A percentile compares a stretch with the other conserved stretches of the same genome.
These are phyloP conservation scores for Colletotrichum lindemuthianum DNA, from an alignment of 2,329 filamentous ascomycete species.

Conservation along the genomic window DNA sequence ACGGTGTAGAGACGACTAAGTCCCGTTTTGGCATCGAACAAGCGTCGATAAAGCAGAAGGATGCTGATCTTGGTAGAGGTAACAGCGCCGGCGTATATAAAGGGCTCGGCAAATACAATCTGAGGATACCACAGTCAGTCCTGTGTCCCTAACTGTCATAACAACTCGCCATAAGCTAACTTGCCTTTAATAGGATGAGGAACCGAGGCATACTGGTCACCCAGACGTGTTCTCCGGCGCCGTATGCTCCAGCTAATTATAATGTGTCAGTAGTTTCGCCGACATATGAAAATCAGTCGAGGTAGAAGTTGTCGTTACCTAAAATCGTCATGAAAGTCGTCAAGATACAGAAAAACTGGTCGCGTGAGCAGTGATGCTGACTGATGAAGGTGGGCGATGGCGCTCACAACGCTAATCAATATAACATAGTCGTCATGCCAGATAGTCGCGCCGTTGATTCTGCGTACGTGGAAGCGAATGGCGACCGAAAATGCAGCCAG, in stretches of 20 bases:
- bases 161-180: neutral
- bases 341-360: constrained; percentile 1
- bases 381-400: neutral
- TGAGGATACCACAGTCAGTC: neutral
- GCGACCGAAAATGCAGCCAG: constrained; percentile 14
- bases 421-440: constrained; percentile 19
- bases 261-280: neutral
- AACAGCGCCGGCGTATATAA: constrained; percentile 26
- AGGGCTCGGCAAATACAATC: constrained; percentile 31
- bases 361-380: neutral
- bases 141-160: neutral
- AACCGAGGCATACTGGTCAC: neutral
- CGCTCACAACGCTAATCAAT: constrained; percentile 9
- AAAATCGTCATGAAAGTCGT: constrained; percentile 4
- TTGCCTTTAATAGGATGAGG: constrained; percentile 3
- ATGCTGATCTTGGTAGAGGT: constrained; percentile 32
- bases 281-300: too few species aligned
- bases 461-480: constrained; percentile 15
- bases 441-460: constrained; percentile 3
- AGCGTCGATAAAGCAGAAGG: constrained; percentile 24
- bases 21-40: constrained; percentile 8
- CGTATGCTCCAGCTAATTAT: neutral
- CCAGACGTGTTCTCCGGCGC: constrained; percentile 7
- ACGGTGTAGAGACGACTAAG: constrained; percentile 1
- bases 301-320: neutral